phyloP scores from a whole-genome alignment of 1,284 basidiomycete species.

The Takashimella koratensis region DNA sequence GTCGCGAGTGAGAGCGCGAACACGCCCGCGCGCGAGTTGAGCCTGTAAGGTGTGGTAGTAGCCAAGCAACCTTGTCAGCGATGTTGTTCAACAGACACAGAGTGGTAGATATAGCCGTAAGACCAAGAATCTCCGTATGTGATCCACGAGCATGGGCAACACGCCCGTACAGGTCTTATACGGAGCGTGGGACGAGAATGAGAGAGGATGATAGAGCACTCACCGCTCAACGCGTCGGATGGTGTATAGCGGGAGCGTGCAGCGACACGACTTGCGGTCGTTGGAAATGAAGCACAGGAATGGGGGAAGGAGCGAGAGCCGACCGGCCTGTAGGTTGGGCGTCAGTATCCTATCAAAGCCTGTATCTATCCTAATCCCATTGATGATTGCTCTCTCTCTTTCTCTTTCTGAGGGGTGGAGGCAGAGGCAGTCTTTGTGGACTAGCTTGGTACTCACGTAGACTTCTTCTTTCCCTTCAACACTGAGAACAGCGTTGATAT shows the following conservation, averaged over 20 bases:
- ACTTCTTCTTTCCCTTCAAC: conserved; percentile 83
- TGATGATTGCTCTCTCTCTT: too few relatives aligned
- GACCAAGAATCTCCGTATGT: background rate
- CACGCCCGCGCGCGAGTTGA: conserved; percentile 86
- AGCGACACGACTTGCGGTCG: conserved; percentile 86
- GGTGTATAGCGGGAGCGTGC: conserved; percentile 87
- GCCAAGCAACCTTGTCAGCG: too few relatives aligned
- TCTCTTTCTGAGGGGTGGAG: background rate
- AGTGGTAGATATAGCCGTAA: background rate
- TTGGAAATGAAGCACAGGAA: conserved; percentile 89
- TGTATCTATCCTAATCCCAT: too few relatives aligned
- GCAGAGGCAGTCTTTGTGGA: background rate
- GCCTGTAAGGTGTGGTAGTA: conserved; percentile 36
- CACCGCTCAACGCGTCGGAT: conserved; percentile 88
- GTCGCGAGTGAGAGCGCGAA: conserved; percentile 91
- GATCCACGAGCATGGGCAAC: background rate
- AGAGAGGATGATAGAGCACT: conserved; percentile 7
- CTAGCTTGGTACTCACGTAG: conserved; percentile 64
- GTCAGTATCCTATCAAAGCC: background rate
- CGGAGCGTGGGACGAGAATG: background rate
- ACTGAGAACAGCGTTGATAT: conserved; percentile 85
- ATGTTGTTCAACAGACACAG: background rate
- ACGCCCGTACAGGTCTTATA: too few relatives aligned
- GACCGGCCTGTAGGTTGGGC: conserved; percentile 65
- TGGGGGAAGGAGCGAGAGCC: conserved; percentile 81